phyloP scores from a whole-genome alignment of 2,329 filamentous ascomycete species.

The Triangularia setosa region DNA sequence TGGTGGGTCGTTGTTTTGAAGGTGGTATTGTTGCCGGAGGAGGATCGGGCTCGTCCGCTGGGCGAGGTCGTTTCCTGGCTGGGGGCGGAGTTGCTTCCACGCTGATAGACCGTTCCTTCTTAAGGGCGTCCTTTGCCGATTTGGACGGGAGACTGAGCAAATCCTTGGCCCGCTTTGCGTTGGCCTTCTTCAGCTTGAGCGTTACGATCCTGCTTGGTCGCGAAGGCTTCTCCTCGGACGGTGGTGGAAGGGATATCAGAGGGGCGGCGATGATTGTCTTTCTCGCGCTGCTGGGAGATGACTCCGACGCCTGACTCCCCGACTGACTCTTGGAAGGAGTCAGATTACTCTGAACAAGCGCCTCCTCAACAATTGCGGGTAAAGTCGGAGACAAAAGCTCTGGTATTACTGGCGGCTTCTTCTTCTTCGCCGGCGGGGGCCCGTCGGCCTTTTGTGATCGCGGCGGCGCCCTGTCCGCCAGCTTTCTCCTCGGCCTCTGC shows the following conservation, averaged over 20 bases:
- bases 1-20: background rate
- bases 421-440: slow-evolving; percentile 34
- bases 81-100: slow-evolving; percentile 38
- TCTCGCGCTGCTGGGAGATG: slow-evolving; percentile 31
- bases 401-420: slow-evolving; percentile 41
- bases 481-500: slow-evolving; percentile 34
- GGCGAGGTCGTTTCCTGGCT: slow-evolving; percentile 49
- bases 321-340: slow-evolving; percentile 25
- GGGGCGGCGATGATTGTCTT: slow-evolving; percentile 32
- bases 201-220: slow-evolving; percentile 37
- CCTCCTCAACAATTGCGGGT: slow-evolving; percentile 48
- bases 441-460: slow-evolving; percentile 28
- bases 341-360: slow-evolving; percentile 37
- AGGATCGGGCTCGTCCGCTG: slow-evolving; percentile 30
- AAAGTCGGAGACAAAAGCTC: slow-evolving; percentile 54
- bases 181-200: slow-evolving; percentile 47
- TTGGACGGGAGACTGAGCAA: slow-evolving; percentile 44
- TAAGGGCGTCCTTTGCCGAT: slow-evolving; percentile 35
- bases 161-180: slow-evolving; percentile 42
- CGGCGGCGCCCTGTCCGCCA: slow-evolving; percentile 24
- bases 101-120: slow-evolving; percentile 41
- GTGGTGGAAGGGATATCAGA: slow-evolving; percentile 13
- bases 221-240: slow-evolving; percentile 29
- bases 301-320: slow-evolving; percentile 30
- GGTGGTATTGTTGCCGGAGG: slow-evolving; percentile 30